These are phyloP conservation scores for Xerocomus spinulosus DNA, from an alignment of 768 basidiomycete species.

Conservation along the genomic window DNA sequence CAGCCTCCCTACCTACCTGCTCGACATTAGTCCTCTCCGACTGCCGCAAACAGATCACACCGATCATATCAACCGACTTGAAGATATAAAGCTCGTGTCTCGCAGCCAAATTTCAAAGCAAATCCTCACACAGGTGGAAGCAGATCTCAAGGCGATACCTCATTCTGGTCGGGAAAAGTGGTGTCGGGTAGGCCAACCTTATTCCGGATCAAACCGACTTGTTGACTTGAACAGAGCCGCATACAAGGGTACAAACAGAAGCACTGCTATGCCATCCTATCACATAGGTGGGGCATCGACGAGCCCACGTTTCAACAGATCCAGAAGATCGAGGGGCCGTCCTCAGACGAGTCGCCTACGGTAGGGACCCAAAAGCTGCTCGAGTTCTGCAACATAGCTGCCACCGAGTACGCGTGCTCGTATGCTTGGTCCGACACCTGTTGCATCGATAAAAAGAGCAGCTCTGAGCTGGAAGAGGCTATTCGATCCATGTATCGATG, in stretches of 20 bases:
- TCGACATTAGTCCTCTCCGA: neutral
- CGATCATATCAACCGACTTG: neutral
- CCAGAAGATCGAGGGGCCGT: neutral
- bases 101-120: neutral
- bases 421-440: constrained; percentile 7
- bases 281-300: neutral
- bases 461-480: constrained; percentile 4
- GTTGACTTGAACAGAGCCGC: neutral
- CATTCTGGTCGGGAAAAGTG: neutral
- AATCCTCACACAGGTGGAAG: neutral
- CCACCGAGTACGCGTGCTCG: neutral
- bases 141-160: neutral
- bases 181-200: neutral
- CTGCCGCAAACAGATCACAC: too few species aligned
- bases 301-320: constrained; percentile 3
- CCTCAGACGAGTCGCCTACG: neutral
- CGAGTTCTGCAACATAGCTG: neutral
- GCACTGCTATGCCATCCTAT: constrained; percentile 3
- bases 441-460: constrained; percentile 7
- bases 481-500: constrained; percentile 8
- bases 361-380: neutral
- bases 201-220: neutral
- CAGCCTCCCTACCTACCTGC: constrained; percentile 2
- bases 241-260: neutral
- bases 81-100: constrained; percentile 1